Conservation (phyloP, 768 basidiomycete genomes). For the Pleurotus tuber-regium region DNA sequence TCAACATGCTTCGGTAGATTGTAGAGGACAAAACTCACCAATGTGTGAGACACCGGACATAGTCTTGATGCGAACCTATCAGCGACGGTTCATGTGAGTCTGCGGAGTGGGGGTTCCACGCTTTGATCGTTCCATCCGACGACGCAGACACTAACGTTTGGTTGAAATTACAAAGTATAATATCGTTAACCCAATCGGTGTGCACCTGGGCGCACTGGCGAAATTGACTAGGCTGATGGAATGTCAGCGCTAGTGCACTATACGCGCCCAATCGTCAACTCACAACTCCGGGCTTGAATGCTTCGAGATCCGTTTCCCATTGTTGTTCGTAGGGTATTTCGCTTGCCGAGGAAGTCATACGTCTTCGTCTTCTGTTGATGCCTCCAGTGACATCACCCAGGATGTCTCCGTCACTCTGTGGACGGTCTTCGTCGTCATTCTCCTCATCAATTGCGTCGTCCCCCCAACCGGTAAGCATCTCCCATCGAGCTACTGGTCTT, state of each 20-base stretch:
- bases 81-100: constrained; percentile 57
- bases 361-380: constrained; percentile 3
- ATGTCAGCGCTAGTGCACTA: constrained; percentile 11
- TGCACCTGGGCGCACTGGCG: constrained; percentile 88
- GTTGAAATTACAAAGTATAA: constrained; percentile 87
- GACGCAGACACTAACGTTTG: constrained; percentile 95
- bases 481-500: constrained; percentile 53
- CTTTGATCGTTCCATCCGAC: constrained; percentile 91
- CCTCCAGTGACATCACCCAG: constrained; percentile 61
- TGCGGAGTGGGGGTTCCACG: constrained; percentile 84
- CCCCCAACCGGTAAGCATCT: constrained; percentile 81
- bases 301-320: constrained; percentile 75
- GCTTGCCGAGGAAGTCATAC: constrained; percentile 35
- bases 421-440: constrained; percentile 52
- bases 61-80: constrained; percentile 80
- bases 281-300: constrained; percentile 48
- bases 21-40: constrained; percentile 43
- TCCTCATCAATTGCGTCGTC: constrained; percentile 70
- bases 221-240: constrained; percentile 56
- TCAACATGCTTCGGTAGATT: constrained; percentile 3
- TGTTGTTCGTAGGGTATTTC: constrained; percentile 62
- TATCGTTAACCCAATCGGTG: constrained; percentile 96
- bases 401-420: constrained; percentile 70
- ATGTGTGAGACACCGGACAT: constrained; percentile 76
- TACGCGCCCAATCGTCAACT: constrained; percentile 20